Percentiles rank a stretch among this genome's conserved stretches.
Evolutionary conservation across 164 flowering plant genomes (phyloP).

Genomic region (Liquidambar formosana): DNA sequence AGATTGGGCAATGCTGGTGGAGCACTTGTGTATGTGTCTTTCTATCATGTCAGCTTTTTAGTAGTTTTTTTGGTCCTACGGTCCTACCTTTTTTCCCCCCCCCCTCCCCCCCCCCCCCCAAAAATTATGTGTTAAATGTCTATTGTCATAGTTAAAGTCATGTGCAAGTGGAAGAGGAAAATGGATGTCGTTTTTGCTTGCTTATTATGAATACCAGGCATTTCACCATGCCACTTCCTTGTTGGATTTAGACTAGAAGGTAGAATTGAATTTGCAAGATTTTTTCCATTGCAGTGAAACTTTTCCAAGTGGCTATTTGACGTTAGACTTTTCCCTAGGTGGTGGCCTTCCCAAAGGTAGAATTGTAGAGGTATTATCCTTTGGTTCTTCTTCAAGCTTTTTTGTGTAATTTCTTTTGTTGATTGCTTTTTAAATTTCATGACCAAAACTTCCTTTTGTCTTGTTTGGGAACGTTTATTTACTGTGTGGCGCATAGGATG

Average conservation of each 20-base stretch:
- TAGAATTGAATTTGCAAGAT: constrained; percentile 1
- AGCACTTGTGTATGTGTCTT: constrained; percentile 80
- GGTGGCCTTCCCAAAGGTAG: constrained; percentile 99
- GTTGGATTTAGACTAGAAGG: not conserved
- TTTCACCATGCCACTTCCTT: not conserved
- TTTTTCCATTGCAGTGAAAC: constrained; percentile 72
- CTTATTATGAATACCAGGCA: not conserved
- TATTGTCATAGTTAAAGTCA: not conserved
- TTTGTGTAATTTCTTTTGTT: not conserved
- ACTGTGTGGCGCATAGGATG: too few species aligned
- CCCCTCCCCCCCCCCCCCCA: too few species aligned
- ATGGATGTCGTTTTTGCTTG: not conserved
- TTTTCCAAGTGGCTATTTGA: constrained; percentile 97
- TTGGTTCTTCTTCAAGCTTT: not conserved
- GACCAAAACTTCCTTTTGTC: not conserved
- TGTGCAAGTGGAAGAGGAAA: not conserved
- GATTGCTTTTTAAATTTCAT: not conserved
- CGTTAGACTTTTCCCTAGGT: constrained; percentile 88
- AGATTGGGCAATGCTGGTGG: constrained; percentile 99
- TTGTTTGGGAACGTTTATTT: too few species aligned
- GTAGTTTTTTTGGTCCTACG: not conserved
- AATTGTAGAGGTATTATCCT: constrained; percentile 79
- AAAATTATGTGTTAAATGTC: not conserved
- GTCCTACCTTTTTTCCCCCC: not conserved
- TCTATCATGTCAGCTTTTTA: not conserved